Percentiles rank a stretch among this genome's conserved stretches.
Evolutionary conservation across 2,329 filamentous ascomycete genomes (phyloP).

Genomic region (Fusarium scirpi): DNA sequence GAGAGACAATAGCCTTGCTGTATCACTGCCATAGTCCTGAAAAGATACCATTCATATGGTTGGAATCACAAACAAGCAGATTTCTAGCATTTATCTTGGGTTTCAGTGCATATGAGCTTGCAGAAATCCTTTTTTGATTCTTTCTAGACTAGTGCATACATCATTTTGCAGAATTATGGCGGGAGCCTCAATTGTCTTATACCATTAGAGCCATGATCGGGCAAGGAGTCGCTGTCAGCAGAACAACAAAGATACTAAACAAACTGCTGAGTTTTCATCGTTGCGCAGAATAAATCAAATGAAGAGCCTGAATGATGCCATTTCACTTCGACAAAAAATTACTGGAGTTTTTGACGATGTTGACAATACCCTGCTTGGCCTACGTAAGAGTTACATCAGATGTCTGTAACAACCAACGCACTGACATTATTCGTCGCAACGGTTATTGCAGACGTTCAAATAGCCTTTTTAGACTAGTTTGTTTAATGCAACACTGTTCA

Average conservation of each 20-base stretch:
- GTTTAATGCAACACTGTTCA: neutral
- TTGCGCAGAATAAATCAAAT: neutral
- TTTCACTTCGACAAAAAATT: neutral
- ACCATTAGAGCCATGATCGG: neutral
- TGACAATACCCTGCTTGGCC: neutral
- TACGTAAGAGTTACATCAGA: slow-evolving; percentile 5
- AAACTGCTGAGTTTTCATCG: neutral
- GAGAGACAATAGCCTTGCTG: neutral
- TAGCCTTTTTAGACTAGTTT: neutral
- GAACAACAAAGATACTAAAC: neutral
- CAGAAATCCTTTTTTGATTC: neutral
- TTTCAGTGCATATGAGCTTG: neutral
- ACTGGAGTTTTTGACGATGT: neutral
- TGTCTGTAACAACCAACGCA: neutral
- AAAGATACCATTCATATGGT: neutral
- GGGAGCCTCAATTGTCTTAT: neutral
- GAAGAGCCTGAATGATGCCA: neutral
- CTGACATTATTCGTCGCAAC: neutral
- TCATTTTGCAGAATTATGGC: neutral
- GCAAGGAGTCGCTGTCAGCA: neutral
- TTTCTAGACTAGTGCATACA: neutral
- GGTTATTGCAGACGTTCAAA: neutral
- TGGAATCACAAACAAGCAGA: neutral
- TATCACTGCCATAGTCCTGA: neutral
- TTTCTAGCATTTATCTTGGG: neutral